Evolutionary conservation across 495 filamentous ascomycete species (phyloP).

Genomic region (Trypethelium eluteriae): DNA sequence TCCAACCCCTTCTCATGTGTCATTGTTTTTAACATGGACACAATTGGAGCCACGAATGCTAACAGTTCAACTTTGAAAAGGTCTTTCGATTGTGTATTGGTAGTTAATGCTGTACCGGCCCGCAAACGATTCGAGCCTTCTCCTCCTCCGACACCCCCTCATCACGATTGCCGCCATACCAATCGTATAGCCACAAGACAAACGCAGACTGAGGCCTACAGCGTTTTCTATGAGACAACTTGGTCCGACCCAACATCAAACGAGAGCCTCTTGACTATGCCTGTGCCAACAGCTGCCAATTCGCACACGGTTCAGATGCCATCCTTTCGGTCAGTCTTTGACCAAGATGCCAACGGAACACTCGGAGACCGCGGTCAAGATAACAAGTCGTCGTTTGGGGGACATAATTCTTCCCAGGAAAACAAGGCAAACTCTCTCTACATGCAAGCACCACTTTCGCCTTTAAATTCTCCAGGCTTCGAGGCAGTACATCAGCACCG

Average conservation of each 20-base stretch:
- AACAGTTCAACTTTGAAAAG: conserved; percentile 33
- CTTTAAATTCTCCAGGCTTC: neutral
- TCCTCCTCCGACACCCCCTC: neutral
- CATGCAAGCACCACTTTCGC: conserved; percentile 12
- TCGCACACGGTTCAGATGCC: conserved; percentile 27
- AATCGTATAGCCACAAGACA: neutral
- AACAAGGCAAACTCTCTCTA: neutral
- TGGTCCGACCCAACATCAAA: conserved; percentile 8
- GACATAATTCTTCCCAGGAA: conserved; percentile 22
- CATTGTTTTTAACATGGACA: conserved; percentile 13
- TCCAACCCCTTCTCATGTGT: conserved; percentile 13
- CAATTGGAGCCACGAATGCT: conserved; percentile 23
- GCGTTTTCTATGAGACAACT: conserved; percentile 19
- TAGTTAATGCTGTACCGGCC: conserved; percentile 26
- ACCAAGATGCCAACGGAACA: conserved; percentile 24
- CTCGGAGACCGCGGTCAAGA: conserved; percentile 16
- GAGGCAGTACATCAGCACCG: conserved; percentile 40
- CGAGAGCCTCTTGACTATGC: conserved; percentile 25
- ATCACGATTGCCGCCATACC: neutral
- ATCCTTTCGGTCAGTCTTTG: conserved; percentile 34
- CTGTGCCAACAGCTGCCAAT: conserved; percentile 25
- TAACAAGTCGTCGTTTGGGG: conserved; percentile 17
- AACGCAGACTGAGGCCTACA: neutral
- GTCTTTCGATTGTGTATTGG: conserved; percentile 24
- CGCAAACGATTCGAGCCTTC: conserved; percentile 25